Evolutionary conservation across 352 stramenopile species (phyloP), one percentile per base, ranked within the genome.

Genomic region (Thalassiosira delicatula): DNA sequence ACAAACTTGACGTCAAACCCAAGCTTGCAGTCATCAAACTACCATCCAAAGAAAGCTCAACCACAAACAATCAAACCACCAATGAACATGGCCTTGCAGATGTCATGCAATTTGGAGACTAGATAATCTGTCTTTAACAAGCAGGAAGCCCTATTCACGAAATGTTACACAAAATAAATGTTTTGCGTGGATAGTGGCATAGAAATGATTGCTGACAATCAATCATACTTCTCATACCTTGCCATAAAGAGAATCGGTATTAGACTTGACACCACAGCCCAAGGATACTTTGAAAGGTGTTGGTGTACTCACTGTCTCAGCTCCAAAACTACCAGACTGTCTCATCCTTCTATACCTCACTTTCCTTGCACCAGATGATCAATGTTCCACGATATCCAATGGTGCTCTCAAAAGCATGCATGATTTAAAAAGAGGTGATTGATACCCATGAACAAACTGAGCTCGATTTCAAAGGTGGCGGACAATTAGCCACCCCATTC

Each of bases 191-290:
- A 72, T 25, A 72, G 35, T 67, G 63, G 63, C 63, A 27, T 44
- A 11, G 61, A 72, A 40, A 61, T 33, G 25, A 62, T 72, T 72
- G 63, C 61, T 46, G 63, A 23, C 27, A 72, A 63, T 44, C 30
- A 9, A 37, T 21, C 35, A 25, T n/a, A 46, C 21, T 72, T 59
- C 40, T 17, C n/a, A 8, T 21, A 30, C 3, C 42, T 72, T 3
- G 32, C 61, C 21, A 12, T n/a, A 4, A 4, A 23, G 32, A 12
- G 21, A n/a, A 70, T 70, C 12, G 35, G 32, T 33, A 37, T 70
- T n/a, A 63, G 9, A 12, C 62, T 70, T 21, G 40, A 21, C 7
- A 21, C 46, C 7, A 21, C 14, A 56, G 46, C 17, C 19, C 46
- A 56, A 56, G 19, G 7, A 7, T 21, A 56, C 7, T 56, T 56